Conservation (phyloP, 164 flowering plant species). For the Stephania japonica region DNA sequence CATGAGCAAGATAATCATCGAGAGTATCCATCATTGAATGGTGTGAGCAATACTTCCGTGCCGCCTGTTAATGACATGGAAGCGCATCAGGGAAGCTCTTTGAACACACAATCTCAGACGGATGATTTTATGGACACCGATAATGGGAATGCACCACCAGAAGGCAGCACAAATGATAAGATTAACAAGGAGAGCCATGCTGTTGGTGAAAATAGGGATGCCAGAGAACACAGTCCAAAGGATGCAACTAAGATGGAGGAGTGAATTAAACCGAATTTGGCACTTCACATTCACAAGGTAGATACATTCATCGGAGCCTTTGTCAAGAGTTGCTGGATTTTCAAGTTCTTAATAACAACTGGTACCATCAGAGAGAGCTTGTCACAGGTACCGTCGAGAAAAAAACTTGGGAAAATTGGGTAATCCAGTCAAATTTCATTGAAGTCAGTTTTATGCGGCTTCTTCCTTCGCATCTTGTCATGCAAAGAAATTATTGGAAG, state of each 20-base stretch:
- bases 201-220: constrained; percentile 6
- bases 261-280: constrained; percentile 6
- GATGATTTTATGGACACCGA: constrained; percentile 13
- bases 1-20: constrained; percentile 12
- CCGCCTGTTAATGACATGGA: constrained; percentile 10
- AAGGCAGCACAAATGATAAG: constrained; percentile 17
- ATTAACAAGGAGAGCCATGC: not conserved
- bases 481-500: too few relatives aligned
- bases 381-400: not conserved
- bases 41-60: not conserved
- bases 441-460: not conserved
- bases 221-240: constrained; percentile 10
- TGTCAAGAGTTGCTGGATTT: not conserved
- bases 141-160: constrained; percentile 15
- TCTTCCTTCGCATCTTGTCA: not conserved
- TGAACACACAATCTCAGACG: constrained; percentile 12
- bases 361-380: not conserved
- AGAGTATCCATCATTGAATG: too few relatives aligned
- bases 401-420: not conserved
- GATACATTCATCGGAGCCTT: not conserved
- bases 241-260: constrained; percentile 24
- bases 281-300: not conserved
- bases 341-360: not conserved
- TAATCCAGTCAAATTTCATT: too few relatives aligned
- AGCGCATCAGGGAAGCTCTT: constrained; percentile 7